Base-by-base conservation (phyloP, 139 green algal genomes). In the Tetratostichococcus sp. region DNA sequence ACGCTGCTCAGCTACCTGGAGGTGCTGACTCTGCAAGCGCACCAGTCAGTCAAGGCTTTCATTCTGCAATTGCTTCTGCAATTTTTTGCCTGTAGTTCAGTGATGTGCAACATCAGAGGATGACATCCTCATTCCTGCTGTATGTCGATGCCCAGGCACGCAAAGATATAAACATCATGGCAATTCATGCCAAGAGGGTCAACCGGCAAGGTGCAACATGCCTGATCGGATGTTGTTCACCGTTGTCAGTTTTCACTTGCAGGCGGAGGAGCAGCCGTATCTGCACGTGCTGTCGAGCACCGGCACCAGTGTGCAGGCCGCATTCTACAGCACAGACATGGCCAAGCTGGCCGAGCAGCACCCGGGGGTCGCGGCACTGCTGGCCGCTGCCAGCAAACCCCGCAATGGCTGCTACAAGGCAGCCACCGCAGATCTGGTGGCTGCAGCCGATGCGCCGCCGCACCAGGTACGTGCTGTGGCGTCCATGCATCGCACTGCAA, bases 1-100 rank as follows among this genome's bases (percentile, higher is more conserved):
- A 89, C 85, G 22, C 69, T 93, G 67, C 80, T 96, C 33, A 84
- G 77, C 23, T 95, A 92, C 82, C 80, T 97, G 58, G 87, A 94
- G 81, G 84, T 83, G 76, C n/a, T n/a, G 72, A 17, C n/a, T 14
- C 16, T 35, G 19, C 50, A n/a, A n/a, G n/a, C n/a, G n/a, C n/a
- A n/a, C 14, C 19, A 25, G 39, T 11, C 39, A 50, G 8, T 50
- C 39, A 50, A 50, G 39, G n/a, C n/a, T 11, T 50, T 50, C 39
- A 50, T 50, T 50, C n/a, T 50, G 39, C 39, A 50, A 50, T 50
- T n/a, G n/a, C n/a, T n/a, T n/a, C n/a, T n/a, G n/a, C n/a, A n/a
- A n/a, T n/a, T n/a, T n/a, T n/a, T n/a, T n/a, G n/a, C n/a, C n/a
- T n/a, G n/a, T n/a, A n/a, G n/a, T n/a, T n/a, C n/a, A n/a, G n/a